Evolutionary conservation across 768 basidiomycete genomes (phyloP).

Genomic region (Lentinus brumalis): DNA sequence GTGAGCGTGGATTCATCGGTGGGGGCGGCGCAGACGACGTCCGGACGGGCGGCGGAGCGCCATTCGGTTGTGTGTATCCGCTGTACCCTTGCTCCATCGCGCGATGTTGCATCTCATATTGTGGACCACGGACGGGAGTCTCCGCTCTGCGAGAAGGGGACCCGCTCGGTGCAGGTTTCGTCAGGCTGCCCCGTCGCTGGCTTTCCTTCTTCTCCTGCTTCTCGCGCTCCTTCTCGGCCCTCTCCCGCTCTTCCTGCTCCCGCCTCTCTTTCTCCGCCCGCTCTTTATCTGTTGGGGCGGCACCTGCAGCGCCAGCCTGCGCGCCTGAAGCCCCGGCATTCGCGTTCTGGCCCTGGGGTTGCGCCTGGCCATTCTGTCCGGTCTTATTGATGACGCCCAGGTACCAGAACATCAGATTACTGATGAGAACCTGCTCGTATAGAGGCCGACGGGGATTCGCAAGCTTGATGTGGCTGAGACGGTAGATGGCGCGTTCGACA

Average conservation of each 20-base stretch:
- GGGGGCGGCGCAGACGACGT: conserved; percentile 29
- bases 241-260: conserved; percentile 42
- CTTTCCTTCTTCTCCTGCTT: conserved; percentile 46
- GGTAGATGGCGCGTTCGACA: conserved; percentile 96
- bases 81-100: conserved; percentile 90
- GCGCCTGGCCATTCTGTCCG: conserved; percentile 29
- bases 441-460: conserved; percentile 95
- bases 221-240: conserved; percentile 41
- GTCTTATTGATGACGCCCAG: conserved; percentile 96
- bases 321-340: conserved; percentile 27
- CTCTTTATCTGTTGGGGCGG: conserved; percentile 32
- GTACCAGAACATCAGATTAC: conserved; percentile 99
- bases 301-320: conserved; percentile 11
- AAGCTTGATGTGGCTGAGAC: conserved; percentile 96
- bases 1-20: conserved; percentile 12
- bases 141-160: conserved; percentile 68
- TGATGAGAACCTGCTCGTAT: conserved; percentile 94
- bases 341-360: conserved; percentile 33
- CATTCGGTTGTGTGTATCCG: conserved; percentile 21
- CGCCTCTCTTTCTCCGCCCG: conserved; percentile 38
- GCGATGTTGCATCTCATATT: conserved; percentile 93
- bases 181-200: conserved; percentile 56
- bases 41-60: conserved; percentile 10
- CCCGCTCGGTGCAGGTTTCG: conserved; percentile 57
- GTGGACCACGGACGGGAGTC: conserved; percentile 84